Conservation (phyloP, 805 yeast genomes). For the Debaryomyces hansenii region DNA sequence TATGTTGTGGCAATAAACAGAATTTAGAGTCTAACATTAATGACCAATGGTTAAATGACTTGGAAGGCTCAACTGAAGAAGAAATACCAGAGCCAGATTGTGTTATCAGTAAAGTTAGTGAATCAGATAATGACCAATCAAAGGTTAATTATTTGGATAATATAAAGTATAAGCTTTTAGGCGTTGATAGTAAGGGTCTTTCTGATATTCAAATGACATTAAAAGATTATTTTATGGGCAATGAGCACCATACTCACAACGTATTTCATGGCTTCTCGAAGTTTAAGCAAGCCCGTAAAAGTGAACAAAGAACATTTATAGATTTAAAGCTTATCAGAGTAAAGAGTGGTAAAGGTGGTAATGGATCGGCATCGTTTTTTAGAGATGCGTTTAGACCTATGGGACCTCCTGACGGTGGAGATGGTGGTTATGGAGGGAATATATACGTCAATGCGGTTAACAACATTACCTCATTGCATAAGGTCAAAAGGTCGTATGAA, state of each 20-base stretch:
- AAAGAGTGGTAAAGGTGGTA: conserved; percentile 82
- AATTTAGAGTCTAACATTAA: neutral
- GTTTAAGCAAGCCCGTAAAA: conserved; percentile 28
- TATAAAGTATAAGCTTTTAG: conserved; percentile 16
- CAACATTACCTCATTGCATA: conserved; percentile 70
- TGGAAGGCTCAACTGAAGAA: neutral
- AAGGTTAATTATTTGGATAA: neutral
- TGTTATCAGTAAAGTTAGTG: neutral
- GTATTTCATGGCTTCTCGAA: conserved; percentile 33
- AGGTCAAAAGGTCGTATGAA: conserved; percentile 60
- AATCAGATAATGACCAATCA: neutral
- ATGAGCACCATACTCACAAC: conserved; percentile 39
- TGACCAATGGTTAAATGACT: neutral
- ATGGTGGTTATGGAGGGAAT: conserved; percentile 93
- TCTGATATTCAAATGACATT: conserved; percentile 19
- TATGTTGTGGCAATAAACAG: neutral
- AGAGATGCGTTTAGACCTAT: conserved; percentile 80
- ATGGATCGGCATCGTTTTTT: conserved; percentile 82
- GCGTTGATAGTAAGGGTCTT: conserved; percentile 18
- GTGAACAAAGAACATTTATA: conserved; percentile 40
- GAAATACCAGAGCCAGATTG: neutral
- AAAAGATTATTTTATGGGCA: conserved; percentile 41
- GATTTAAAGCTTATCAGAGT: conserved; percentile 71
- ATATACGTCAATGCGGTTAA: conserved; percentile 80
- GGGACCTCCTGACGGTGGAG: conserved; percentile 99